phyloP scores from a whole-genome alignment of 768 basidiomycete species.

The Agrocybe pediades region DNA sequence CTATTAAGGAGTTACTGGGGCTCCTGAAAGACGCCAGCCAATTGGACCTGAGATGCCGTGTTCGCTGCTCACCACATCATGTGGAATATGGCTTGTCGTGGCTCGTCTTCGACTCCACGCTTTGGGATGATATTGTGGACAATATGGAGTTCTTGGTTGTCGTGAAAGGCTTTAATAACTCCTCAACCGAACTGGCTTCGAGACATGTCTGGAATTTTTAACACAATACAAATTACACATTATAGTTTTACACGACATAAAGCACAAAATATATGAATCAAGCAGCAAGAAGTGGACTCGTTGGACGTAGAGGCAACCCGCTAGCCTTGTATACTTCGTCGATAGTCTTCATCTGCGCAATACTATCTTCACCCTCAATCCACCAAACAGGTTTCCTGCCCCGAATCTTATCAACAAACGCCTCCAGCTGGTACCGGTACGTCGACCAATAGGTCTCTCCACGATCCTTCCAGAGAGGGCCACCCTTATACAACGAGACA shows the following conservation, averaged over 20 bases:
- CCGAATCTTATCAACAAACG: conserved; percentile 59
- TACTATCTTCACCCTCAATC: conserved; percentile 53
- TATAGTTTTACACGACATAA: background rate
- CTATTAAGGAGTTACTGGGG: no score
- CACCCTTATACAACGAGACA: conserved; percentile 49
- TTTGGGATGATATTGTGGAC: background rate
- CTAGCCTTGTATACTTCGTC: conserved; percentile 56
- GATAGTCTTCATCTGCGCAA: conserved; percentile 58
- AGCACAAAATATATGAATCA: background rate
- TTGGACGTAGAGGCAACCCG: conserved; percentile 15
- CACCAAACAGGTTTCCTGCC: conserved; percentile 56
- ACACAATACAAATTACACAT: background rate
- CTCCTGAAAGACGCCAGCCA: no score
- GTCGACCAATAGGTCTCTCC: conserved; percentile 65
- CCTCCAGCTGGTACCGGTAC: conserved; percentile 60
- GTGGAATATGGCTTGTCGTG: background rate
- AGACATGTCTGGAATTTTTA: background rate
- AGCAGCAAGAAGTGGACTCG: conserved; percentile 4
- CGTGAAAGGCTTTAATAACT: background rate
- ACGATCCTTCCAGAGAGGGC: conserved; percentile 37
- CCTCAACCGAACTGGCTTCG: background rate
- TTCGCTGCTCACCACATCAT: background rate
- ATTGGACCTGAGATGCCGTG: background rate
- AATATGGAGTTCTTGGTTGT: background rate
- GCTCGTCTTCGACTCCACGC: background rate